phyloP scores from a whole-genome alignment of 2,329 filamentous ascomycete species.

The Orbilia javanica region DNA sequence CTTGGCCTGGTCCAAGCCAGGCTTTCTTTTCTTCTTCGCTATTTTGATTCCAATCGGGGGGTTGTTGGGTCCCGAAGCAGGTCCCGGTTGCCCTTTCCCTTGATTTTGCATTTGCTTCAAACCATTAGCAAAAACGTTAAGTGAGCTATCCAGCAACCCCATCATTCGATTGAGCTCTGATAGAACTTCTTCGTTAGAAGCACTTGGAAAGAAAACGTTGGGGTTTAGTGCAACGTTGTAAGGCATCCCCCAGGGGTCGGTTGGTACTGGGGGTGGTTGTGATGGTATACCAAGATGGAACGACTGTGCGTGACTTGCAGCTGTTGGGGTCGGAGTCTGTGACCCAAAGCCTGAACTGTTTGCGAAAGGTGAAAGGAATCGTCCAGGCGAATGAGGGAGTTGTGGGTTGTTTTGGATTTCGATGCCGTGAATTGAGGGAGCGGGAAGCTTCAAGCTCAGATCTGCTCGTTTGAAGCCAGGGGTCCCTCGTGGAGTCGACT shows the following conservation, averaged over 20 bases:
- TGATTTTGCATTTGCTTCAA: conserved; percentile 50
- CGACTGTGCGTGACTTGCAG: conserved; percentile 49
- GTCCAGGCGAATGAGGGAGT: conserved; percentile 51
- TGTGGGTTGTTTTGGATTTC: conserved; percentile 45
- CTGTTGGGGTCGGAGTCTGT: conserved; percentile 50
- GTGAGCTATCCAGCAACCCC: conserved; percentile 45
- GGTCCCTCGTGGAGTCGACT: conserved; percentile 45
- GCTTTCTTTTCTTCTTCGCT: conserved; percentile 39
- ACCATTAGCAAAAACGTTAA: conserved; percentile 47
- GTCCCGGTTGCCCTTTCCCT: conserved; percentile 39
- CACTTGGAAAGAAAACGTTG: conserved; percentile 48
- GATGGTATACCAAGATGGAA: conserved; percentile 33
- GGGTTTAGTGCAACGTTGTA: conserved; percentile 47
- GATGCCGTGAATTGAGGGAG: conserved; percentile 47
- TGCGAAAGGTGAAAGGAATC: conserved; percentile 52
- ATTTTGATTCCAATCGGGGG: conserved; percentile 30
- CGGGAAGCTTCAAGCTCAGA: conserved; percentile 52
- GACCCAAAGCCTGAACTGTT: conserved; percentile 50
- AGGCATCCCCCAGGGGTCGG: conserved; percentile 56
- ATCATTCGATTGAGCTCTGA: conserved; percentile 51
- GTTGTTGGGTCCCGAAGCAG: conserved; percentile 12
- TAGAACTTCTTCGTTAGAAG: conserved; percentile 47
- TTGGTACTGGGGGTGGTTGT: conserved; percentile 30
- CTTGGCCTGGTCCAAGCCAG: conserved; percentile 34
- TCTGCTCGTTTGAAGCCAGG: conserved; percentile 54